These are phyloP conservation scores for Lactarius tabidus DNA, from an alignment of 768 basidiomycete genomes.

Conservation along the genomic window DNA sequence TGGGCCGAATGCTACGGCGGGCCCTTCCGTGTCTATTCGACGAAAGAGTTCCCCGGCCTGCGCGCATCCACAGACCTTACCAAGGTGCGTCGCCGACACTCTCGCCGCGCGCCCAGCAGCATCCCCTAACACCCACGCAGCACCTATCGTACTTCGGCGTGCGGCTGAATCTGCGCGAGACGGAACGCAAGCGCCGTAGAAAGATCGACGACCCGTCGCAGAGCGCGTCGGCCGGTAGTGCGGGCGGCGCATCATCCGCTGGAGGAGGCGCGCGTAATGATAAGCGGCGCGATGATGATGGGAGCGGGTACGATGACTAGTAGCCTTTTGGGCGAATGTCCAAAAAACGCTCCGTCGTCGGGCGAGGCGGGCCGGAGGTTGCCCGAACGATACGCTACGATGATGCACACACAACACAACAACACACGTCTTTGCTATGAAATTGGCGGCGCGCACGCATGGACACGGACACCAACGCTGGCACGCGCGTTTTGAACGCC, in stretches of 20 bases:
- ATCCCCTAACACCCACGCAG: slow-evolving; percentile 27
- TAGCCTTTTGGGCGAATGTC: no score
- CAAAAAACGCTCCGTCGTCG: no score
- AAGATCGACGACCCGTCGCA: slow-evolving; percentile 31
- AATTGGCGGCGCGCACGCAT: neutral
- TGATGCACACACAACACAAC: no score
- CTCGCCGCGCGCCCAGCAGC: neutral
- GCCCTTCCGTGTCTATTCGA: slow-evolving; percentile 60
- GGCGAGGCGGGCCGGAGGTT: no score
- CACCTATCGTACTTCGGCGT: slow-evolving; percentile 55
- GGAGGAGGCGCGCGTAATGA: neutral
- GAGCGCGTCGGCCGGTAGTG: slow-evolving; percentile 5
- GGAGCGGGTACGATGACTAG: slow-evolving; percentile 14
- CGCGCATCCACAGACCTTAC: slow-evolving; percentile 63
- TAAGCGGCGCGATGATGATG: slow-evolving; percentile 14
- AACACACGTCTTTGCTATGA: neutral
- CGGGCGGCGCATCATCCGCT: neutral
- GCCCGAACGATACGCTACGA: no score
- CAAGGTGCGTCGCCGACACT: slow-evolving; percentile 40
- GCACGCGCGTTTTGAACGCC: no score
- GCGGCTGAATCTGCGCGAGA: slow-evolving; percentile 55
- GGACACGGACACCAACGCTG: no score
- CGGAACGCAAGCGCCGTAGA: slow-evolving; percentile 49
- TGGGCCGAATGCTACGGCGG: slow-evolving; percentile 66
- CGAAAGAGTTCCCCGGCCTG: slow-evolving; percentile 68